Conservation (phyloP, 768 basidiomycete species). For the Macrolepiota albuminosa region DNA sequence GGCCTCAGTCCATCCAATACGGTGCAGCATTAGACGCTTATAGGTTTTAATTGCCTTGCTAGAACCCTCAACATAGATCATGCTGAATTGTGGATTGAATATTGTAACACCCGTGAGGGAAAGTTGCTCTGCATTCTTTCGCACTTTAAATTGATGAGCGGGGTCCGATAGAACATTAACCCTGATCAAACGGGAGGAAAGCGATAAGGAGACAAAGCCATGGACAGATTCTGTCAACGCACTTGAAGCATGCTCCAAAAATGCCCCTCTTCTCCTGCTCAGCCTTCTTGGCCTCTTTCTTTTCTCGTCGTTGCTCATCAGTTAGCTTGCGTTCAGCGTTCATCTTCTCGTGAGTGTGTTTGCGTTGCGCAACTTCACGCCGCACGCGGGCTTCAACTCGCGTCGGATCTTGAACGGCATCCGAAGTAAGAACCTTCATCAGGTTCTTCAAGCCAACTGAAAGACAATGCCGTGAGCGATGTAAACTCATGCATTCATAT, state of each 20-base stretch:
- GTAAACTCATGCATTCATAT: constrained; percentile 3
- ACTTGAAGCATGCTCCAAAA: constrained; percentile 89
- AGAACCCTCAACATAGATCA: constrained; percentile 94
- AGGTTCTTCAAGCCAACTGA: constrained; percentile 89
- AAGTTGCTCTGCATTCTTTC: constrained; percentile 92
- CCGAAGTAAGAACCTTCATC: constrained; percentile 96
- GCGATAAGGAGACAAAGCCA: neutral
- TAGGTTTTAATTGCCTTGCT: constrained; percentile 82
- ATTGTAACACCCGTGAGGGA: constrained; percentile 86
- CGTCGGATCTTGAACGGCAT: constrained; percentile 96
- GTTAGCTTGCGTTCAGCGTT: constrained; percentile 90
- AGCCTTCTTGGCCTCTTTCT: constrained; percentile 77
- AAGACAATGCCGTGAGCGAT: neutral
- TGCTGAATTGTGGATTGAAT: constrained; percentile 83
- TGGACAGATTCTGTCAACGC: constrained; percentile 24
- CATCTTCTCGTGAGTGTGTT: constrained; percentile 88
- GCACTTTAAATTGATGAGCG: constrained; percentile 92
- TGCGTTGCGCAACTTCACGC: constrained; percentile 87
- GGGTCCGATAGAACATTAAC: constrained; percentile 88
- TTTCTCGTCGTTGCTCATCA: constrained; percentile 85
- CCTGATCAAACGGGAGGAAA: constrained; percentile 41
- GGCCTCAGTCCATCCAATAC: constrained; percentile 92
- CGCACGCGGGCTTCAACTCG: constrained; percentile 94
- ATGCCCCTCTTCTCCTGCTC: constrained; percentile 87
- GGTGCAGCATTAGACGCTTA: constrained; percentile 78